phyloP scores from a whole-genome alignment of 805 yeast species.

The Maudiozyma pseudohumilis region DNA sequence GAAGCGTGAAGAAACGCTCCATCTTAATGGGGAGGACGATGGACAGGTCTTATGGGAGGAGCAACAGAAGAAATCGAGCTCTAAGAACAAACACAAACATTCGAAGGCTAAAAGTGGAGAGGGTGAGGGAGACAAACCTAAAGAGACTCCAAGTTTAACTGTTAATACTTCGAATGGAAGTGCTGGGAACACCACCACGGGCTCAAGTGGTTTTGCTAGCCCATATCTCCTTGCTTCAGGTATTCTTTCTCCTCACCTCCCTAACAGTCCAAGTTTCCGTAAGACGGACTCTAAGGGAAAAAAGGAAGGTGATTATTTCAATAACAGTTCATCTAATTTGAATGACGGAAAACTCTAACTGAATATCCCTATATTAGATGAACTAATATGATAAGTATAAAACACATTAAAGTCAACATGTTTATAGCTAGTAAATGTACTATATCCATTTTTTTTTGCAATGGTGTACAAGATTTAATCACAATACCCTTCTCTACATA shows the following conservation, averaged over 20 bases:
- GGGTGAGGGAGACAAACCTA: slow-evolving; percentile 11
- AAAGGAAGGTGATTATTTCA: no score
- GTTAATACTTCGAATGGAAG: slow-evolving; percentile 6
- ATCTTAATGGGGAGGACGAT: slow-evolving; percentile 20
- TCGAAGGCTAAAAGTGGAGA: not conserved
- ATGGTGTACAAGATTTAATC: no score
- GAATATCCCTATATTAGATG: no score
- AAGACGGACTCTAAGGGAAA: slow-evolving; percentile 3
- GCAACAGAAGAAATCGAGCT: slow-evolving; percentile 14
- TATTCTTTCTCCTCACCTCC: slow-evolving; percentile 39
- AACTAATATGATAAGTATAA: no score
- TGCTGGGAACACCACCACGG: slow-evolving; percentile 12
- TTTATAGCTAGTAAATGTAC: no score
- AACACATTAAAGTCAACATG: no score
- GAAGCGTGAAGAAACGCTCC: slow-evolving; percentile 38
- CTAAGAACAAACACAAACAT: slow-evolving; percentile 4
- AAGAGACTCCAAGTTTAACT: slow-evolving; percentile 6
- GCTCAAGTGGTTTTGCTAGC: slow-evolving; percentile 46
- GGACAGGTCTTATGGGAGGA: slow-evolving; percentile 26
- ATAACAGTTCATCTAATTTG: no score
- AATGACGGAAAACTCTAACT: no score
- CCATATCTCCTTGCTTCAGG: slow-evolving; percentile 63
- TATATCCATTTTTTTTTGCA: no score
- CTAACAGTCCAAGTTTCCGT: slow-evolving; percentile 8
- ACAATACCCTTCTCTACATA: no score